A percentile compares a stretch with the other conserved stretches of the same genome.
phyloP scores from a whole-genome alignment of 495 filamentous ascomycete species.

The Schizothecium vesticola region DNA sequence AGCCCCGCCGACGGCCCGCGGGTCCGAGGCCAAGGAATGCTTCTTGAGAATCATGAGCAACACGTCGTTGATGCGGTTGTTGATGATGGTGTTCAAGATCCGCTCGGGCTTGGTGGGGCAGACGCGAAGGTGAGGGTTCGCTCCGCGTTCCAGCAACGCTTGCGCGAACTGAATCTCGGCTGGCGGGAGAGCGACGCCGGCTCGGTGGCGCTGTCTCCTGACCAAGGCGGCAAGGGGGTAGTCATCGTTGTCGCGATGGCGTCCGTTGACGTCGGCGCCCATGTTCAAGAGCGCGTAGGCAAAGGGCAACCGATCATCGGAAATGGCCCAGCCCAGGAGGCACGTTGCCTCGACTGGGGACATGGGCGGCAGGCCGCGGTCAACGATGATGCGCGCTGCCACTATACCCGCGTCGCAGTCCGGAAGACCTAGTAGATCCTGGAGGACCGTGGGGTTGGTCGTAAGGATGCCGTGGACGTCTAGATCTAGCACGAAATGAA shows the following conservation, averaged over 20 bases:
- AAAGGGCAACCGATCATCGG: background rate
- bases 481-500: slow-evolving; percentile 17
- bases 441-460: slow-evolving; percentile 9
- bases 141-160: slow-evolving; percentile 16
- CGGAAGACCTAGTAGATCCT: background rate
- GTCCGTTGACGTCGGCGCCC: slow-evolving; percentile 15
- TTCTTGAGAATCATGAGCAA: slow-evolving; percentile 14
- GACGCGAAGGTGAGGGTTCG: slow-evolving; percentile 12
- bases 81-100: slow-evolving; percentile 14
- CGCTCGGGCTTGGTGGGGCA: background rate
- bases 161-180: slow-evolving; percentile 8
- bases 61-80: background rate
- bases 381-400: slow-evolving; percentile 7
- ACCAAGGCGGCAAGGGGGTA: background rate
- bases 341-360: slow-evolving; percentile 4
- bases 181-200: background rate
- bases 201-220: background rate
- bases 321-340: slow-evolving; percentile 11
- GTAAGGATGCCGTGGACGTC: slow-evolving; percentile 10
- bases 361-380: slow-evolving; percentile 10
- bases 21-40: slow-evolving; percentile 9
- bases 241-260: too few species aligned
- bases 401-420: background rate
- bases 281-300: slow-evolving; percentile 15
- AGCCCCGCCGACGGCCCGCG: slow-evolving; percentile 10